Conservation (phyloP, 106 monocot species). For the Hemerocallis citrina region DNA sequence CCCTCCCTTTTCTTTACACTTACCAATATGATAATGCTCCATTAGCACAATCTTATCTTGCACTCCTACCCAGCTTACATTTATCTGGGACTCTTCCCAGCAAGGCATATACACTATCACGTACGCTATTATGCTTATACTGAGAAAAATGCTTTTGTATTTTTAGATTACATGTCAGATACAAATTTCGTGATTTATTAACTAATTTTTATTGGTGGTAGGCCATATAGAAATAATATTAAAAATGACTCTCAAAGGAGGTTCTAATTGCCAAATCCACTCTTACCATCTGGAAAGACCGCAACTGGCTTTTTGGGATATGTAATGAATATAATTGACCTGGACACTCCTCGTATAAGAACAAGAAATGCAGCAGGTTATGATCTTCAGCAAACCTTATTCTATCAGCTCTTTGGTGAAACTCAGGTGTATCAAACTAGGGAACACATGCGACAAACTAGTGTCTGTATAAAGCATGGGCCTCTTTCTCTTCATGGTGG, state of each 20-base stretch:
- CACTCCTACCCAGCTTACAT: no score
- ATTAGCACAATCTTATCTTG: no score
- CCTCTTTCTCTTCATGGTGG: constrained; percentile 37
- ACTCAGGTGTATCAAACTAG: constrained; percentile 32
- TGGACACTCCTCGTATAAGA: constrained; percentile 4
- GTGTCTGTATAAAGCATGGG: constrained; percentile 16
- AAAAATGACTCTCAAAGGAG: constrained; percentile 12
- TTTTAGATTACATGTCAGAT: no score
- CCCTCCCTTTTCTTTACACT: no score
- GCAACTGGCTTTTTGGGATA: constrained; percentile 27
- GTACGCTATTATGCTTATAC: no score
- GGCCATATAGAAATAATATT: constrained; percentile 19
- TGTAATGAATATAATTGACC: constrained; percentile 30
- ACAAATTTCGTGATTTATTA: no score
- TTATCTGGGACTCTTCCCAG: no score
- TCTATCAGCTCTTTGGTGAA: constrained; percentile 27
- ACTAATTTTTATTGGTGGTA: constrained; percentile 1
- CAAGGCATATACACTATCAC: no score
- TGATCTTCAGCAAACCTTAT: constrained; percentile 27
- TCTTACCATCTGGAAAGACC: background rate
- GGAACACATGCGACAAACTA: constrained; percentile 14
- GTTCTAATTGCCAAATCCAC: constrained; percentile 15
- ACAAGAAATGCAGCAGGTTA: constrained; percentile 12
- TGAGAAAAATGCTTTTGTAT: no score
- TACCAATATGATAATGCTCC: no score